Evolutionary conservation across 768 basidiomycete genomes (phyloP), one percentile per base, ranked within the genome.

Genomic region (Symmetrospora coprosmae): DNA sequence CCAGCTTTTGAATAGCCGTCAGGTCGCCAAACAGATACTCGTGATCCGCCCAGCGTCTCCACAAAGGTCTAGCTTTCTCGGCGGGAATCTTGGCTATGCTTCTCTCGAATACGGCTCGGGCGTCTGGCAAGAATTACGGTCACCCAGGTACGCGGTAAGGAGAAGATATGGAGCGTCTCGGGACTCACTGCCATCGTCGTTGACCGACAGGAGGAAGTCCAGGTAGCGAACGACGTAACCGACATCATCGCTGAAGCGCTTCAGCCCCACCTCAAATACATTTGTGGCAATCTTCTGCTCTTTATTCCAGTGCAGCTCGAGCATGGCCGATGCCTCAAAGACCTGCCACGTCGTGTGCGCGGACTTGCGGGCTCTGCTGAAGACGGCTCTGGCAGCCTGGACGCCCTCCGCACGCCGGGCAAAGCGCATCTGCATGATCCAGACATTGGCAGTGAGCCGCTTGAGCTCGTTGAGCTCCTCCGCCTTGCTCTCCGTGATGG

Each of bases 11-110:
- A 2, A 86, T 81, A 1, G 86, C 84, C 40, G 86, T 82, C 34
- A 91, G 76, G 72, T 91, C 88, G n/a, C 88, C 88, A 68, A 86
- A 96, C 68, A 87, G 84, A 73, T 90, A 96, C 72, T 94, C 88
- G 74, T 92, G 92, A 56, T 84, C 78, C 3, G 89, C 83, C 94
- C 91, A 97, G 41, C 87, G 81, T 69, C 94, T 89, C 91, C 91
- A 99, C 17, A 97, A 77, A 0, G 85, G 83, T 34, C 86, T 78
- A 16, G 87, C 87, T 39, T 81, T 80, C 43, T 87, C 85, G 7
- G 85, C 75, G 0, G 66, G 59, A 71, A 94, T 88, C 3, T 79
- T 83, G 16, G 78, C 72, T 25, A 92, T 85, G 6, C 87, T 83
- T 27, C 86, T 81, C 70, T 99, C 92, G 70, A 99, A 99, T 27